These are phyloP conservation scores for Fusarium napiforme DNA, from an alignment of 2,329 filamentous ascomycete genomes.

Conservation along the genomic window DNA sequence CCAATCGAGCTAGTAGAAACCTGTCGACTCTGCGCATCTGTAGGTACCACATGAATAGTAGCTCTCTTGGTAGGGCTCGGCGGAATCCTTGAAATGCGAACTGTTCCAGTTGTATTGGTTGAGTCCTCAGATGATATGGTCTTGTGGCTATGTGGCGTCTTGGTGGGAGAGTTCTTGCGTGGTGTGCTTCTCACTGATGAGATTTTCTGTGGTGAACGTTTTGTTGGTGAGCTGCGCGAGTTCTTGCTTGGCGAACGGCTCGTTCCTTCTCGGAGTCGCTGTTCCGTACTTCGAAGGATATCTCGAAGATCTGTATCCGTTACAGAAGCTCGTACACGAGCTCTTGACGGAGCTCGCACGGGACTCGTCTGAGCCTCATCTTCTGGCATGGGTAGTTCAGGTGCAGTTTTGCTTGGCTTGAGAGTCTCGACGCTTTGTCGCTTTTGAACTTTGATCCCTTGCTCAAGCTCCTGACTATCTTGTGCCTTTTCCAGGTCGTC, in stretches of 20 bases:
- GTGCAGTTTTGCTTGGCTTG: constrained; percentile 37
- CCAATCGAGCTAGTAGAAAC: constrained; percentile 48
- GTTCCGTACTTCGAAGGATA: constrained; percentile 65
- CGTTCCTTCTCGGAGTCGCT: constrained; percentile 57
- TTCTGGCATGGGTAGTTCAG: constrained; percentile 29
- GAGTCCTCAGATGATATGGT: constrained; percentile 25
- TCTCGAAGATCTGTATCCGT: constrained; percentile 61
- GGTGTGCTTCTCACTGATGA: constrained; percentile 41
- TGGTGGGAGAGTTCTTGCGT: constrained; percentile 40
- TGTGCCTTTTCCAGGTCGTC: constrained; percentile 41
- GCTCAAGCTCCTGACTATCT: constrained; percentile 17
- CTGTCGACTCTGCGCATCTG: constrained; percentile 37
- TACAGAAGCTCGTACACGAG: constrained; percentile 38
- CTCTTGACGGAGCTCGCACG: constrained; percentile 26
- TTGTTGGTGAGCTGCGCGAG: constrained; percentile 34
- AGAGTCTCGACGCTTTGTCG: constrained; percentile 24
- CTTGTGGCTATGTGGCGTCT: constrained; percentile 48
- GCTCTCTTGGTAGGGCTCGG: constrained; percentile 46
- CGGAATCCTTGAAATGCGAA: constrained; percentile 33
- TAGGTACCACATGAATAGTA: constrained; percentile 33
- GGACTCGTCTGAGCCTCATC: constrained; percentile 20
- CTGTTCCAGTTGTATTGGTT: constrained; percentile 40
- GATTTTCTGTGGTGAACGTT: constrained; percentile 30
- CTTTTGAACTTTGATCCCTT: constrained; percentile 33
- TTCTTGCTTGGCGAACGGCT: constrained; percentile 49